These are phyloP conservation scores for Coemansia sp. DNA, from an alignment of 192 early-diverging fungal species.

Conservation along the genomic window DNA sequence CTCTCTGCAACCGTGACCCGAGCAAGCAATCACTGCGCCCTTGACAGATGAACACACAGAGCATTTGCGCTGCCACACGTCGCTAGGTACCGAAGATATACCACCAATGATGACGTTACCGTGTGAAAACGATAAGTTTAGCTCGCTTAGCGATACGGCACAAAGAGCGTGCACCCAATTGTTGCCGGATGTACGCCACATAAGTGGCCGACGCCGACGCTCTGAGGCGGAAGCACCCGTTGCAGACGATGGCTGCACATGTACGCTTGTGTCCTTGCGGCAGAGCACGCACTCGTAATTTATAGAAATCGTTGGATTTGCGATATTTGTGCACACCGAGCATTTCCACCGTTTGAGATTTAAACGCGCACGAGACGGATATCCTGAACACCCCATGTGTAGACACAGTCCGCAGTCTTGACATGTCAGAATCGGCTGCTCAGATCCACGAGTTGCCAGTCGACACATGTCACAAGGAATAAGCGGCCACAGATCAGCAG, in stretches of 20 bases:
- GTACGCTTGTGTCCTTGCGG: slow-evolving; percentile 19
- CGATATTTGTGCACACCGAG: slow-evolving; percentile 61
- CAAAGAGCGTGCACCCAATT: slow-evolving; percentile 78
- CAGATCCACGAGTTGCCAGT: slow-evolving; percentile 10
- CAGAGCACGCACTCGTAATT: slow-evolving; percentile 67
- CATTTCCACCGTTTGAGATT: slow-evolving; percentile 53
- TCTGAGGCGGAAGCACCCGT: slow-evolving; percentile 1
- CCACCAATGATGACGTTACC: slow-evolving; percentile 30
- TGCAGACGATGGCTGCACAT: neutral
- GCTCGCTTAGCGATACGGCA: slow-evolving; percentile 58
- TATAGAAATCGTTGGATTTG: slow-evolving; percentile 59
- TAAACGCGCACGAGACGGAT: slow-evolving; percentile 18
- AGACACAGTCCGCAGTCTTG: slow-evolving; percentile 50
- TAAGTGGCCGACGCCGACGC: slow-evolving; percentile 40
- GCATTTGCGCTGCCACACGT: slow-evolving; percentile 35
- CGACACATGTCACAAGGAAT: slow-evolving; percentile 36
- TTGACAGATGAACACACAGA: slow-evolving; percentile 13
- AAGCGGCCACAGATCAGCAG: slow-evolving; percentile 27
- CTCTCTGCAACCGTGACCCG: slow-evolving; percentile 12
- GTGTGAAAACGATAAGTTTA: slow-evolving; percentile 38
- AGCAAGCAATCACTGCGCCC: slow-evolving; percentile 26
- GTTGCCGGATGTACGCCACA: slow-evolving; percentile 69
- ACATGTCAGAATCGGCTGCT: slow-evolving; percentile 26
- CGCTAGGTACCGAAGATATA: slow-evolving; percentile 19
- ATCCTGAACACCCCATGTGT: slow-evolving; percentile 43